Conservation (phyloP, 2,329 filamentous ascomycete genomes). For the Hypocreales sp. region DNA sequence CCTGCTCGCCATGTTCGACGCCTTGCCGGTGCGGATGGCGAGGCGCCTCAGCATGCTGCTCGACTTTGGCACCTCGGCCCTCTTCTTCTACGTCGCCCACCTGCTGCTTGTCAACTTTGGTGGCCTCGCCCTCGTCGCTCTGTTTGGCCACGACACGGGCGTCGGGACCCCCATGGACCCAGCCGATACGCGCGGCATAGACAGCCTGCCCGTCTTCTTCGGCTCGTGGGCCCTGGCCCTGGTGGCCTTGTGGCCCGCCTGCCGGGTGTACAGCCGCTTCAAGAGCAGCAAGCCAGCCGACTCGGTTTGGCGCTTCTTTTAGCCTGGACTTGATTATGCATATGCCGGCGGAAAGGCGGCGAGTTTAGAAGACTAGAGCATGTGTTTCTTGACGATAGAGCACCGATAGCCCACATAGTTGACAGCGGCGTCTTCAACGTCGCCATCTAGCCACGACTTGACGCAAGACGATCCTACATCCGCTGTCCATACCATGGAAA, state of each 20-base stretch:
- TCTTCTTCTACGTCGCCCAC: conserved; percentile 30
- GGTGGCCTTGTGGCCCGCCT: conserved; percentile 24
- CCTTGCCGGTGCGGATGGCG: conserved; percentile 15
- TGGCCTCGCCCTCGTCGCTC: conserved; percentile 8
- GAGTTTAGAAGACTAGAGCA: too few relatives aligned
- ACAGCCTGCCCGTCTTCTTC: conserved; percentile 21
- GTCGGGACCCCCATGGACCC: conserved; percentile 11
- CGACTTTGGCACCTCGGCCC: conserved; percentile 26
- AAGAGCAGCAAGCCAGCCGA: conserved; percentile 24
- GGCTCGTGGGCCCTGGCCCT: conserved; percentile 18
- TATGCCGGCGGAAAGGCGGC: too few relatives aligned
- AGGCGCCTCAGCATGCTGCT: conserved; percentile 19
- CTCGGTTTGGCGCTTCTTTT: conserved; percentile 32
- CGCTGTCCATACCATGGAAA: too few relatives aligned
- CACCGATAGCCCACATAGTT: too few relatives aligned
- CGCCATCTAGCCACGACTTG: neutral
- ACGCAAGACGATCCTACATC: too few relatives aligned
- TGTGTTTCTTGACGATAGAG: too few relatives aligned
- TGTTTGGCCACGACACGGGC: conserved; percentile 20
- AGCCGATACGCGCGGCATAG: conserved; percentile 14
- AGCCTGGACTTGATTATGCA: too few relatives aligned
- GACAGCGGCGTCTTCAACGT: neutral
- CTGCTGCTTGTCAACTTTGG: conserved; percentile 16
- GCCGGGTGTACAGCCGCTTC: conserved; percentile 24
- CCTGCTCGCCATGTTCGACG: conserved; percentile 20